Conservation (phyloP, 371 early-diverging fungal genomes). For the Amoeboaphelidium protococcarum region DNA sequence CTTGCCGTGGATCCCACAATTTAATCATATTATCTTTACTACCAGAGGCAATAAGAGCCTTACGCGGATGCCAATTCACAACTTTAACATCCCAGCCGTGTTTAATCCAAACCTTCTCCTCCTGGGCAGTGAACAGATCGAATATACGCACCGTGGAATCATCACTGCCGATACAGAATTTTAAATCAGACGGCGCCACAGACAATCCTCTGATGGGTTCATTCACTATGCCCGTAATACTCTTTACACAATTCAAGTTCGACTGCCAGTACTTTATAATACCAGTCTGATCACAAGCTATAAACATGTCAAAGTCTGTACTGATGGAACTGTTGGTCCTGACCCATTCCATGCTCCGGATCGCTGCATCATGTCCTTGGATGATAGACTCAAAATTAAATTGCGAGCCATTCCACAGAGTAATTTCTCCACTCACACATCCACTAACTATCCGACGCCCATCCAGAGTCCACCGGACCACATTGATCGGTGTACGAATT, state of each 20-base stretch:
- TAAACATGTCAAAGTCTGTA: slow-evolving; percentile 43
- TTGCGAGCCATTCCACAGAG: slow-evolving; percentile 95
- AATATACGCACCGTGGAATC: slow-evolving; percentile 93
- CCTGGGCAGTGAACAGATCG: slow-evolving; percentile 68
- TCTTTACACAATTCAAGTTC: slow-evolving; percentile 92
- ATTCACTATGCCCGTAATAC: slow-evolving; percentile 75
- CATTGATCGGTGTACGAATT: slow-evolving; percentile 81
- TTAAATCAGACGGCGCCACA: slow-evolving; percentile 66
- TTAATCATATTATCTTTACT: slow-evolving; percentile 95
- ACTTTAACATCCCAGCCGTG: slow-evolving; percentile 99
- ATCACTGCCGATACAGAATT: slow-evolving; percentile 94
- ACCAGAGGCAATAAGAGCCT: slow-evolving; percentile 88
- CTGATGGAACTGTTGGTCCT: slow-evolving; percentile 32
- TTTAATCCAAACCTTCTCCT: slow-evolving; percentile 61
- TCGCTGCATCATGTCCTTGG: slow-evolving; percentile 55
- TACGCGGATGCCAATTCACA: slow-evolving; percentile 94
- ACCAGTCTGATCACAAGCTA: slow-evolving; percentile 88
- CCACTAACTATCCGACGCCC: slow-evolving; percentile 94
- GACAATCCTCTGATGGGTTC: background rate
- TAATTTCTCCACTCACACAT: slow-evolving; percentile 93
- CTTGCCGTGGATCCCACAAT: slow-evolving; percentile 95
- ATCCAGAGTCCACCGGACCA: slow-evolving; percentile 94
- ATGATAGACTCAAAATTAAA: slow-evolving; percentile 99
- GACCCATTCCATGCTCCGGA: slow-evolving; percentile 93
- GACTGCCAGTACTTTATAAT: slow-evolving; percentile 97